Evolutionary conservation across 2,329 filamentous ascomycete species (phyloP).

Genomic region (Zasmidium cellare): DNA sequence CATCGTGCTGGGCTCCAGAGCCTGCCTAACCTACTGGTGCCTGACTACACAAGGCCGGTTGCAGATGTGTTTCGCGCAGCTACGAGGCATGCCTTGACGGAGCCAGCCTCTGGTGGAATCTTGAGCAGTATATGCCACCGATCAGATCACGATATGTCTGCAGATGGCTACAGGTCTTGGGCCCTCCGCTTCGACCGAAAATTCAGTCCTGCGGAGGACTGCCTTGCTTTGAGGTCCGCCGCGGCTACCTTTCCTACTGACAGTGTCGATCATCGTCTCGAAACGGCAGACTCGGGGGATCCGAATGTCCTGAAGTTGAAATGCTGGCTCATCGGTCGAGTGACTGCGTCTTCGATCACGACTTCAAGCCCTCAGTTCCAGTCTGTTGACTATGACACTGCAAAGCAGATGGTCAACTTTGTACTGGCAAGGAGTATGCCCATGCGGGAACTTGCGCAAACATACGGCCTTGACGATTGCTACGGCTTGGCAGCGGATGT

Average conservation of each 20-base stretch:
- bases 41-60: conserved; percentile 1
- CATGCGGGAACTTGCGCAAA: neutral
- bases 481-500: neutral
- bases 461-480: neutral
- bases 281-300: neutral
- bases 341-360: neutral
- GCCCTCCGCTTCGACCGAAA: neutral
- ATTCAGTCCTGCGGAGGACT: neutral
- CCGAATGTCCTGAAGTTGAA: neutral
- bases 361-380: neutral
- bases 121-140: neutral
- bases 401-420: neutral
- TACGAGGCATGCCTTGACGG: neutral
- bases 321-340: neutral
- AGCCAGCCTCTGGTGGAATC: neutral
- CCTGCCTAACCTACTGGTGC: neutral
- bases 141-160: neutral
- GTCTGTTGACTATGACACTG: neutral
- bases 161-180: neutral
- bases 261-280: neutral
- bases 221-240: neutral
- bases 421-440: neutral
- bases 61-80: conserved; percentile 3
- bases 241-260: neutral
- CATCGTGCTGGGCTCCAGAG: neutral